Base-by-base conservation (phyloP, 345 rosid genomes). In the Acer saccharum region DNA sequence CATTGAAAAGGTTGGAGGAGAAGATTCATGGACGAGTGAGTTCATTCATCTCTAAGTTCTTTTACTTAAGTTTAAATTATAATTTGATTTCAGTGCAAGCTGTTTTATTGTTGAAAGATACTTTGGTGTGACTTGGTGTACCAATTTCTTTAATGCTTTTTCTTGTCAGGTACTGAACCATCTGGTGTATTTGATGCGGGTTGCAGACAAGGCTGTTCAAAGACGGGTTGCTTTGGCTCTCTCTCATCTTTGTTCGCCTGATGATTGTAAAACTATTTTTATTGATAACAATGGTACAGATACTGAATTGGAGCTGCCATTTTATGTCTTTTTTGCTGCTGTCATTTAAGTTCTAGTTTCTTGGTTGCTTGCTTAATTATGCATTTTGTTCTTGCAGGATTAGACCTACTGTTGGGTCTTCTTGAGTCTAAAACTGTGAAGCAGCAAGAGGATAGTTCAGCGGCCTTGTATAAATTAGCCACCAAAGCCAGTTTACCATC, bases 161-260 rank as follows among this genome's bases (percentile, higher is more conserved):
- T 64, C 76, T 75, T 69, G 48, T 50, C 82, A 92, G 97, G 89
- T 85, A 27, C 68, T 90, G 73, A 87, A 80, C 73, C 88, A 83
- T 77, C 83, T 90, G 32, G 67, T 92, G 70, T 88, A 88, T 81
- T 57, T 87, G 76, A 86, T 90, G 95, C 84, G 85, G 62, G 81
- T 71, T 60, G 79, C 85, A 0, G 90, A 88, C 64, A 87, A 80
- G 78, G 57, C 80, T 69, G 77, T 87, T 70, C 90, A 90, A 80
- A 90, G 75, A 76, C 84, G 81, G 78, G 79, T 92, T 81, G 89
- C 90, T 83, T 77, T 89, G 84, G 79, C 95, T 74, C 90, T 92
- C 74, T 90, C 97, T 81, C 87, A 90, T 82, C 88, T 90, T n/a
- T 90, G 93, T 84, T 80, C 88, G 25, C 89, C 90, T 55, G 81